phyloP scores from a whole-genome alignment of 192 early-diverging fungal species.

The Chytriomyces sp. region DNA sequence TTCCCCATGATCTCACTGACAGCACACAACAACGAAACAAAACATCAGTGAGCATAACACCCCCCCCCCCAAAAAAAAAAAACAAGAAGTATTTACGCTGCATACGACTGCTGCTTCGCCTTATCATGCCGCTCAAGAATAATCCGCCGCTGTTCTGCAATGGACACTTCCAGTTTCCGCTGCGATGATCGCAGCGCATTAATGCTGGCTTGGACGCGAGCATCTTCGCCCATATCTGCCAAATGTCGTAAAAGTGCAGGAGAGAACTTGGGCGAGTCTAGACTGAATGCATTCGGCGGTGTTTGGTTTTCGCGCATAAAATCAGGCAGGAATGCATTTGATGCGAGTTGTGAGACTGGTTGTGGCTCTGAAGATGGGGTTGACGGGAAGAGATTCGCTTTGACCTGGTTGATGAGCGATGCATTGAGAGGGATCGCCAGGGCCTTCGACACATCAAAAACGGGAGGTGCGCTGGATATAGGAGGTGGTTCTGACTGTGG shows the following conservation, averaged over 20 bases:
- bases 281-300: not conserved
- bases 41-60: too few relatives aligned
- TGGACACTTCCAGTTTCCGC: not conserved
- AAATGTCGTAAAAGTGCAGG: conserved; percentile 13
- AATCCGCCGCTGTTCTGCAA: not conserved
- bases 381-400: not conserved
- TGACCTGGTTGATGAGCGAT: too few relatives aligned
- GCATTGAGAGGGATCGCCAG: too few relatives aligned
- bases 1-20: conserved; percentile 28
- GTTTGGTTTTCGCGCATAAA: not conserved
- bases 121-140: conserved; percentile 20
- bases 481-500: too few relatives aligned
- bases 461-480: too few relatives aligned
- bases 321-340: not conserved
- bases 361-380: not conserved
- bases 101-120: conserved; percentile 18
- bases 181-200: conserved; percentile 2
- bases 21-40: not conserved
- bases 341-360: too few relatives aligned
- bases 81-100: not conserved
- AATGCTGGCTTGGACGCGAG: not conserved
- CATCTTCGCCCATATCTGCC: conserved; percentile 3
- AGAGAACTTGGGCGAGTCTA: not conserved
- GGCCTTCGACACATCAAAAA: too few relatives aligned
- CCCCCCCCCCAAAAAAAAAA: not conserved